Evolutionary conservation across 2,329 filamentous ascomycete species (phyloP), one percentile per base, ranked within the genome.

Genomic region (Bipolaris bicolor): DNA sequence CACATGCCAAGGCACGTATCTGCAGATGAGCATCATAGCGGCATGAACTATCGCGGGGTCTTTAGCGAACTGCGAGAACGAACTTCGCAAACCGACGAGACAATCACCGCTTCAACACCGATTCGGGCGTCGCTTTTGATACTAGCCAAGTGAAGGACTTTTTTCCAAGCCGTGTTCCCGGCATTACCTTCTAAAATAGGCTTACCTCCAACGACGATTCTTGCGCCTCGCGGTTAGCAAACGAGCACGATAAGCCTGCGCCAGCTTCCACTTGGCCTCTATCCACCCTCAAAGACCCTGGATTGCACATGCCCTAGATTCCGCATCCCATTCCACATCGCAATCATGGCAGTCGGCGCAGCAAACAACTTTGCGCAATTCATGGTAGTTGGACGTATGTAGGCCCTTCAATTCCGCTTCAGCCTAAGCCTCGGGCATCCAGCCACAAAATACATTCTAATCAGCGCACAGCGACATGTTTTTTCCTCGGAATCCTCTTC

Each of bases 401-500:
- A 49, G 39, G 55, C 34, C 63, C 52, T 46, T 57, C 50, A 18
- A 39, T 45, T 33, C 51, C 33, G 62, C 56, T 49, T 31, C 43
- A 45, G 31, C 34, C 47, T 31, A 10, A 15, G 36, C 34, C 26
- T n/a, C 22, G 15, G 24, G 20, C 49, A 7, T 41, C 11, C 20
- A 43, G 22, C 40, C 40, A n/a, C 40, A 26, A 43, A 53, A 33
- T 34, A 54, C 46, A 41, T 40, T 41, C 62, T 69, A 57, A 60
- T 50, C 55, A 51, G 47, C 31, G 18, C 4, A 36, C 43, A 83
- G 81, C 81, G 59, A 92, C 90, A 65, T 97, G 91, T 78, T 99
- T 99, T 86, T 97, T 98, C 86, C 90, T 99, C 64, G 95, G 95
- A 69, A 92, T 98, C 77, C 89, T 99, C 78, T 99, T 98, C 85